phyloP scores from a whole-genome alignment of 805 yeast genomes.

The Ogataea trehaloabstinens region DNA sequence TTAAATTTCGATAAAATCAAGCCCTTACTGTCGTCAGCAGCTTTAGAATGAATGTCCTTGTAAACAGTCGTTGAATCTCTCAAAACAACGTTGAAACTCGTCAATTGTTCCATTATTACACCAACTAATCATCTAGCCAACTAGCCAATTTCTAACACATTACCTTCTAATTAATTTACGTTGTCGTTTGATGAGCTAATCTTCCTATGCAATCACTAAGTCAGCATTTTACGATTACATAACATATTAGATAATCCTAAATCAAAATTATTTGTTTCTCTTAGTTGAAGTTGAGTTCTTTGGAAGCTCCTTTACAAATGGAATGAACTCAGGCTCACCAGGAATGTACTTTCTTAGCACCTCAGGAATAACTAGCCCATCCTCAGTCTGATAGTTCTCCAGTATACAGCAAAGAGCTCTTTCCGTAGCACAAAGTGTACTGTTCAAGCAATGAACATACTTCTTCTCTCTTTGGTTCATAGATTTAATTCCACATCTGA shows the following conservation, averaged over 20 bases:
- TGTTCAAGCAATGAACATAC: constrained; percentile 97
- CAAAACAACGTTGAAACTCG: constrained; percentile 11
- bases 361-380: constrained; percentile 90
- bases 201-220: too few relatives aligned
- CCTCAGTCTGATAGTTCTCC: constrained; percentile 97
- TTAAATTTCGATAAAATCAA: constrained; percentile 4
- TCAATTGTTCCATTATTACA: too few relatives aligned
- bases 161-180: too few relatives aligned
- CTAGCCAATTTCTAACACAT: too few relatives aligned
- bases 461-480: constrained; percentile 93
- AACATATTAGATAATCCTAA: too few relatives aligned
- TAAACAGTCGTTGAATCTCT: constrained; percentile 11
- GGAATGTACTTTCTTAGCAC: constrained; percentile 95
- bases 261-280: too few relatives aligned
- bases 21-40: neutral
- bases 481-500: constrained; percentile 97
- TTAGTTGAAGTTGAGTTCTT: constrained; percentile 87
- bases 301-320: constrained; percentile 86
- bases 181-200: too few relatives aligned
- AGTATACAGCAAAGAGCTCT: constrained; percentile 96
- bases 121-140: too few relatives aligned
- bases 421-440: constrained; percentile 96
- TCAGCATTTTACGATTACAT: too few relatives aligned
- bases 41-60: constrained; percentile 9
- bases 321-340: constrained; percentile 97